These are phyloP conservation scores for Blastobotrys ciferrii DNA, from an alignment of 1,139 yeast genomes.

Conservation along the genomic window DNA sequence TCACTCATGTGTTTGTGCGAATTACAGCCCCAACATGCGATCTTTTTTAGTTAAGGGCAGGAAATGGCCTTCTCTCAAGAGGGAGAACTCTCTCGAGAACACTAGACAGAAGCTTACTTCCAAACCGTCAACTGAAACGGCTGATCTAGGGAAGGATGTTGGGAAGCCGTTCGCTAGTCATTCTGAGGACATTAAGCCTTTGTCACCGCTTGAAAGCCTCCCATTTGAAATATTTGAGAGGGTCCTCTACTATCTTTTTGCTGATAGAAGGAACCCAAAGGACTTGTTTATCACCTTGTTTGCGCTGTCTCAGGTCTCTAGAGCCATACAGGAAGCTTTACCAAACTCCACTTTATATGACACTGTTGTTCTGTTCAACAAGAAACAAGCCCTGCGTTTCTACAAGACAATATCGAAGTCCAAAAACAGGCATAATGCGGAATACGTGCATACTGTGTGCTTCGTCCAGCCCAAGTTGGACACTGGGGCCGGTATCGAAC, in stretches of 20 bases:
- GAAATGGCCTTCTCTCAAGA: constrained; percentile 2
- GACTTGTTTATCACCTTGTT: constrained; percentile 15
- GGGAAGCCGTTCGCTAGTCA: not conserved
- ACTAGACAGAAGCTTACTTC: not conserved
- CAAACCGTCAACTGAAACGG: not conserved
- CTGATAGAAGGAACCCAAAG: constrained; percentile 1
- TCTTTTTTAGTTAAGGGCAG: not conserved
- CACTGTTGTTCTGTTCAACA: constrained; percentile 18
- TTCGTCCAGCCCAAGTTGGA: constrained; percentile 17
- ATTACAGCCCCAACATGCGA: not conserved
- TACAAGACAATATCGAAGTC: constrained; percentile 19
- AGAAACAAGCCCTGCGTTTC: constrained; percentile 21
- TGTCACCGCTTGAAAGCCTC: constrained; percentile 11
- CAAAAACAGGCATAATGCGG: constrained; percentile 11
- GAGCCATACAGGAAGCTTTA: constrained; percentile 13
- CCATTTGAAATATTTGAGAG: constrained; percentile 18
- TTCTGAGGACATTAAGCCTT: not conserved
- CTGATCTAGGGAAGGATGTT: not conserved
- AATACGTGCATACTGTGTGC: constrained; percentile 11
- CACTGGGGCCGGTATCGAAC: constrained; percentile 8
- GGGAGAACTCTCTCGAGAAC: not conserved
- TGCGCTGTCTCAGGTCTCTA: constrained; percentile 19
- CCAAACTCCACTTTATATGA: constrained; percentile 19
- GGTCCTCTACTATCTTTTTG: constrained; percentile 13
- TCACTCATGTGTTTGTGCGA: not conserved